Evolutionary conservation across 129 eudicot genomes (phyloP).

Genomic region (Kitagawia praeruptora): DNA sequence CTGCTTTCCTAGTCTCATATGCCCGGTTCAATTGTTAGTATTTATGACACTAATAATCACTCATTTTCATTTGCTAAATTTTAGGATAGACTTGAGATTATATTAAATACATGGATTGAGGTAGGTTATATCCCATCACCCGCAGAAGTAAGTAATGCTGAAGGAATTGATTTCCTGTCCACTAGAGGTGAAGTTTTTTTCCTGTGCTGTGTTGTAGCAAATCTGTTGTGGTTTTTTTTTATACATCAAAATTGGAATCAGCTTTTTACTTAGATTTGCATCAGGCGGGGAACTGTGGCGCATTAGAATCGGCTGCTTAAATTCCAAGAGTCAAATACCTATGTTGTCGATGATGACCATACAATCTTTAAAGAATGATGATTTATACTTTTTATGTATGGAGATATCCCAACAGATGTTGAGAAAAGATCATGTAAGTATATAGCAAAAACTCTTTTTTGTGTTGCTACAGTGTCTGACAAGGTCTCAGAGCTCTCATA

Average conservation of each 20-base stretch:
- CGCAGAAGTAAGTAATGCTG: constrained; percentile 72
- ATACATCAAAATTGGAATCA: constrained; percentile 2
- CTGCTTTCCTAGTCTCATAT: no score
- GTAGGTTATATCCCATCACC: constrained; percentile 71
- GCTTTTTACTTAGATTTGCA: constrained; percentile 17
- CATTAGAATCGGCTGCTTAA: constrained; percentile 74
- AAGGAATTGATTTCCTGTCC: constrained; percentile 56
- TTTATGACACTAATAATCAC: not conserved
- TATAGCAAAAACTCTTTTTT: not conserved
- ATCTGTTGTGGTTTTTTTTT: constrained; percentile 2
- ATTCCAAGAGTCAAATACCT: constrained; percentile 52
- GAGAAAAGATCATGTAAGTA: constrained; percentile 26
- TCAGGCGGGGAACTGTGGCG: constrained; percentile 54
- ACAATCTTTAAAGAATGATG: constrained; percentile 50
- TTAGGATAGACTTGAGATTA: constrained; percentile 86
- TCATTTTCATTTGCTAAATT: constrained; percentile 7
- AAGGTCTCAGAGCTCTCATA: not conserved
- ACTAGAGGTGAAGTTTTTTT: constrained; percentile 43
- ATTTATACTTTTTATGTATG: constrained; percentile 65
- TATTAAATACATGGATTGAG: constrained; percentile 59
- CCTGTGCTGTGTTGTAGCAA: not conserved
- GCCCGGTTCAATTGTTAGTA: not conserved
- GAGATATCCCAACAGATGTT: constrained; percentile 36
- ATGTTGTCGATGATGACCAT: constrained; percentile 48
- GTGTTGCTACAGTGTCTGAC: not conserved